Evolutionary conservation across 495 filamentous ascomycete genomes (phyloP).

Genomic region (Penicillium salamii): DNA sequence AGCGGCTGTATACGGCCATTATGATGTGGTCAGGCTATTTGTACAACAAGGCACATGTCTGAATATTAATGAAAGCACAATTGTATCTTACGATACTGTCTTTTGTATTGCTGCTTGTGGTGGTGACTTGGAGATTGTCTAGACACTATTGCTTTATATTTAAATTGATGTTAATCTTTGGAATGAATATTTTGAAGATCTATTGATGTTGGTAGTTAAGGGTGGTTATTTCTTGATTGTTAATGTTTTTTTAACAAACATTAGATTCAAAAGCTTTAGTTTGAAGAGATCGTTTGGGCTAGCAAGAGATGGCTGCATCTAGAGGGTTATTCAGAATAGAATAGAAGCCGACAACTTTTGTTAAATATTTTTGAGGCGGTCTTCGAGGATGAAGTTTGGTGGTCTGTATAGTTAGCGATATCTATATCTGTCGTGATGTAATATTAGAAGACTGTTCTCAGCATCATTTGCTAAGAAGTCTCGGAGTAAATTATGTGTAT

Average conservation of each 20-base stretch:
- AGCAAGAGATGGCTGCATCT: slow-evolving; percentile 1
- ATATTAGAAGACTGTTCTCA: neutral
- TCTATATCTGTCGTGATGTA: slow-evolving; percentile 5
- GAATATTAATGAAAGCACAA: slow-evolving; percentile 9
- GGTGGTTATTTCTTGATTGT: neutral
- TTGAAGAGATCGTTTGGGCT: slow-evolving; percentile 1
- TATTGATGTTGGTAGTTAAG: slow-evolving; percentile 5
- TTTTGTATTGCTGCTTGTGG: slow-evolving; percentile 10
- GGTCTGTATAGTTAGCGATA: neutral
- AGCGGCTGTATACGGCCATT: neutral
- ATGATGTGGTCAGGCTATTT: slow-evolving; percentile 3
- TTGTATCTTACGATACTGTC: slow-evolving; percentile 7
- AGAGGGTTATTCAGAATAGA: slow-evolving; percentile 2
- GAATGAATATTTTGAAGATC: slow-evolving; percentile 5
- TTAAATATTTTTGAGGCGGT: slow-evolving; percentile 1
- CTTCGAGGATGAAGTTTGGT: neutral
- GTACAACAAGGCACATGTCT: slow-evolving; percentile 3
- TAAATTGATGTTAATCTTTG: slow-evolving; percentile 7
- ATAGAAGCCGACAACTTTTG: neutral
- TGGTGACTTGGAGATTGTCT: slow-evolving; percentile 8
- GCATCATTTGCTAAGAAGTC: neutral
- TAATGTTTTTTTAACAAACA: neutral
- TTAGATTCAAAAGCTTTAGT: neutral
- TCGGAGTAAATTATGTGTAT: slow-evolving; percentile 1
- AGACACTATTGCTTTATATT: slow-evolving; percentile 5